Evolutionary conservation across 257 asterid species (phyloP).

Genomic region (Nicotiana paniculata): DNA sequence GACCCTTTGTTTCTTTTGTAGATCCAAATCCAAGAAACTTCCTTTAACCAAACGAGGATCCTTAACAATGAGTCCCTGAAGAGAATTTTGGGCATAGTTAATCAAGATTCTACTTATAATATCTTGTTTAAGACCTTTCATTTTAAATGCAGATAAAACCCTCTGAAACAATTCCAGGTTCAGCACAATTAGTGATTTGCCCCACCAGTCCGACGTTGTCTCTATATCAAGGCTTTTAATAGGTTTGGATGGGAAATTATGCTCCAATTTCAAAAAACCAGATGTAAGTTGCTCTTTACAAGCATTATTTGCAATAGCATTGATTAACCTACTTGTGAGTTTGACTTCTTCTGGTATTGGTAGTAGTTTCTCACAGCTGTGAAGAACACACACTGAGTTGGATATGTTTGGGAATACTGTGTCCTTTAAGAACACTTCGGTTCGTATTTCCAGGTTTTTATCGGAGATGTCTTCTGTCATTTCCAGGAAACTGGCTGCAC

Average conservation of each 20-base stretch:
- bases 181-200: slow-evolving; percentile 50
- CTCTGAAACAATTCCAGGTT: slow-evolving; percentile 71
- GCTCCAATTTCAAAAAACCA: slow-evolving; percentile 70
- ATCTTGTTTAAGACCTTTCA: slow-evolving; percentile 78
- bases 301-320: slow-evolving; percentile 64
- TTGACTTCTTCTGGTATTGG: slow-evolving; percentile 59
- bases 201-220: slow-evolving; percentile 73
- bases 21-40: slow-evolving; percentile 32
- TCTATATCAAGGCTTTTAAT: slow-evolving; percentile 35
- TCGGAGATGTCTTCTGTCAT: slow-evolving; percentile 76
- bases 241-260: slow-evolving; percentile 42
- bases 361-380: slow-evolving; percentile 47
- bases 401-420: slow-evolving; percentile 51
- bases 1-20: slow-evolving; percentile 57
- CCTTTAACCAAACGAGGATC: slow-evolving; percentile 48
- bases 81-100: slow-evolving; percentile 69
- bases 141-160: slow-evolving; percentile 61
- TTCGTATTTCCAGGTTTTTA: slow-evolving; percentile 55
- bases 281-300: slow-evolving; percentile 81
- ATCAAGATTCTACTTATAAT: slow-evolving; percentile 62
- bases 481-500: slow-evolving; percentile 75
- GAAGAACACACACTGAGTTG: slow-evolving; percentile 62
- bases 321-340: slow-evolving; percentile 49
- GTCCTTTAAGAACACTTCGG: slow-evolving; percentile 56
- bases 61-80: slow-evolving; percentile 46